A percentile compares a stretch with the other conserved stretches of the same genome.
phyloP scores from a whole-genome alignment of 139 green algal species.

The Chlamydomonas incerta region DNA sequence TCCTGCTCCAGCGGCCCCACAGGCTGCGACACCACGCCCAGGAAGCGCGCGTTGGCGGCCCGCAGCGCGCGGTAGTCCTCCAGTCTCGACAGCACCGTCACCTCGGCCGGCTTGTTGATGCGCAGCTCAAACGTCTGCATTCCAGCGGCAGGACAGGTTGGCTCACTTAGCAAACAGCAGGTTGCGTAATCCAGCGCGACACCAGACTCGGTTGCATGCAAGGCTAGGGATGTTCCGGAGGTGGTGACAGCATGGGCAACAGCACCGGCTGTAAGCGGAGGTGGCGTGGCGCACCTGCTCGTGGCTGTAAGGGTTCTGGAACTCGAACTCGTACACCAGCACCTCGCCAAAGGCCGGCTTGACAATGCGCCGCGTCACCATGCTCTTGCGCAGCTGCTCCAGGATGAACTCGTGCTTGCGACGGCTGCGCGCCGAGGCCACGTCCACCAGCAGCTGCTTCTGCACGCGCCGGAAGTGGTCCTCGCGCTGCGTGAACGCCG shows the following conservation, averaged over 20 bases:
- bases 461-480: conserved; percentile 61
- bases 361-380: conserved; percentile 54
- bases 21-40: conserved; percentile 44
- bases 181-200: too few relatives aligned
- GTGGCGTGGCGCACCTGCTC: conserved; percentile 63
- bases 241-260: too few relatives aligned
- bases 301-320: conserved; percentile 56
- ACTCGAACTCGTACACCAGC: conserved; percentile 63
- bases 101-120: conserved; percentile 51
- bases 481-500: background rate
- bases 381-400: conserved; percentile 57
- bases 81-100: conserved; percentile 47
- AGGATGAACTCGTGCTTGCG: conserved; percentile 62
- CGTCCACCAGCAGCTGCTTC: conserved; percentile 67
- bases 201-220: too few relatives aligned
- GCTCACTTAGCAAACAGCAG: too few relatives aligned
- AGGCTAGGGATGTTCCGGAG: too few relatives aligned
- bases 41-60: conserved; percentile 55
- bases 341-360: conserved; percentile 56
- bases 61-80: conserved; percentile 61
- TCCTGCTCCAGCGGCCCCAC: conserved; percentile 54
- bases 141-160: too few relatives aligned
- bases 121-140: conserved; percentile 65
- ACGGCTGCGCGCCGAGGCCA: conserved; percentile 50
- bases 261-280: too few relatives aligned